phyloP scores from a whole-genome alignment of 352 stramenopile genomes.

The Phytophthora pini region DNA sequence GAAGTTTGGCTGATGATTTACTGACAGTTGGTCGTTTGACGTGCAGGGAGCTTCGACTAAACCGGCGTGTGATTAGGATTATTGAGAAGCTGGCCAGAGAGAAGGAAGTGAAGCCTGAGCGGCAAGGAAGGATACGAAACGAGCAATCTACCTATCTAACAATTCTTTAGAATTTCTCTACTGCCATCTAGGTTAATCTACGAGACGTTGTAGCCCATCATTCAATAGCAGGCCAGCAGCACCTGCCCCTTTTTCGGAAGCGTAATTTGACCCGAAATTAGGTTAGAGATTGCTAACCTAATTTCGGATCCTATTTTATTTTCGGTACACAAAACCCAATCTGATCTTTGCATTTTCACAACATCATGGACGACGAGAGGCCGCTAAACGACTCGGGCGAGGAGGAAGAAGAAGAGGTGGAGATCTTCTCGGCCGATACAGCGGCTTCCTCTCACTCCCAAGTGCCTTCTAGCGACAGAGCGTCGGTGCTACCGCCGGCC shows the following conservation, averaged over 20 bases:
- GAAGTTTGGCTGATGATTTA: too few relatives aligned
- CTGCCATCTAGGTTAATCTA: too few relatives aligned
- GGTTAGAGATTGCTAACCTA: neutral
- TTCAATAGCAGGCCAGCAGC: too few relatives aligned
- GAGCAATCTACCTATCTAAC: slow-evolving; percentile 3
- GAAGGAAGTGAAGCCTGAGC: neutral
- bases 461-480: slow-evolving; percentile 34
- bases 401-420: slow-evolving; percentile 36
- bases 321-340: neutral
- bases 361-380: slow-evolving; percentile 1
- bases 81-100: slow-evolving; percentile 7
- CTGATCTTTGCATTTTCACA: too few relatives aligned
- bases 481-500: slow-evolving; percentile 29
- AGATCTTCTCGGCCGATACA: slow-evolving; percentile 23
- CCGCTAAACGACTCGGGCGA: slow-evolving; percentile 11
- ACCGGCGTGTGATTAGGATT: slow-evolving; percentile 5
- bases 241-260: too few relatives aligned
- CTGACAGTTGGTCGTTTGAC: neutral
- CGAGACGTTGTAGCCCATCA: too few relatives aligned
- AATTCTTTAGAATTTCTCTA: too few relatives aligned
- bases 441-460: neutral
- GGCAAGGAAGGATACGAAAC: neutral
- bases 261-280: too few relatives aligned
- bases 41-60: slow-evolving; percentile 3
- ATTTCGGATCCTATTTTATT: neutral